Conservation (phyloP, 2,329 filamentous ascomycete species). For the Talaromyces sp. region DNA sequence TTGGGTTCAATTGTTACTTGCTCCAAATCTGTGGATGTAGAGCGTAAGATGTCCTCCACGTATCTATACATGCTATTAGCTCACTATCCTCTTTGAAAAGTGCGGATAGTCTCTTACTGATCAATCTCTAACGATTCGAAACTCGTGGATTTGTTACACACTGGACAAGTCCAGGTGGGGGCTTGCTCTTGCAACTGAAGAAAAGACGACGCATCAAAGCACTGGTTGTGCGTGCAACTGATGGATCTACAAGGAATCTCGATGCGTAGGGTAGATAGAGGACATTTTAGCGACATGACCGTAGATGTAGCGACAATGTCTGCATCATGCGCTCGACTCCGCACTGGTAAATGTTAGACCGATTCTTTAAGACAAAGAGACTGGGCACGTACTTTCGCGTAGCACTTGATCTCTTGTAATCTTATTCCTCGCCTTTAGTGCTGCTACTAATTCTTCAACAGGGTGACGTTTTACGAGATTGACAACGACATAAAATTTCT, state of each 20-base stretch:
- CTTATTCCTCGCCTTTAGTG: conserved; percentile 62
- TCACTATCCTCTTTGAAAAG: neutral
- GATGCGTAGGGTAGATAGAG: conserved; percentile 80
- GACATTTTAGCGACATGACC: conserved; percentile 87
- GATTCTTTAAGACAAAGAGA: neutral
- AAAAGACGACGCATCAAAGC: conserved; percentile 90
- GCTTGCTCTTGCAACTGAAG: conserved; percentile 93
- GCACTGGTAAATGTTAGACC: conserved; percentile 55
- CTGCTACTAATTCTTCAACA: conserved; percentile 66
- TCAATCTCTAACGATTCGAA: conserved; percentile 84
- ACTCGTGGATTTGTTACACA: conserved; percentile 78
- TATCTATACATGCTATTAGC: conserved; percentile 54
- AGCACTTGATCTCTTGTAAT: conserved; percentile 80
- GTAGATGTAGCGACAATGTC: conserved; percentile 88
- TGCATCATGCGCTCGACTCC: conserved; percentile 73
- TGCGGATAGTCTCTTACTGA: conserved; percentile 55
- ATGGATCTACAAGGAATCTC: conserved; percentile 73
- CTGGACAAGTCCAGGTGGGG: conserved; percentile 92
- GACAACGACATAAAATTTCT: conserved; percentile 70
- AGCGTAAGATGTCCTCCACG: conserved; percentile 77
- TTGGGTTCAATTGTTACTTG: conserved; percentile 88
- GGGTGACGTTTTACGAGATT: conserved; percentile 72
- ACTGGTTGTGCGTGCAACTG: conserved; percentile 83
- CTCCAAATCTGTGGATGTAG: conserved; percentile 67
- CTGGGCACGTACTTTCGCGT: conserved; percentile 66